Percentiles rank a stretch among this genome's conserved stretches.
Evolutionary conservation across 345 rosid genomes (phyloP).

Genomic region (Streptanthus diversifolius): DNA sequence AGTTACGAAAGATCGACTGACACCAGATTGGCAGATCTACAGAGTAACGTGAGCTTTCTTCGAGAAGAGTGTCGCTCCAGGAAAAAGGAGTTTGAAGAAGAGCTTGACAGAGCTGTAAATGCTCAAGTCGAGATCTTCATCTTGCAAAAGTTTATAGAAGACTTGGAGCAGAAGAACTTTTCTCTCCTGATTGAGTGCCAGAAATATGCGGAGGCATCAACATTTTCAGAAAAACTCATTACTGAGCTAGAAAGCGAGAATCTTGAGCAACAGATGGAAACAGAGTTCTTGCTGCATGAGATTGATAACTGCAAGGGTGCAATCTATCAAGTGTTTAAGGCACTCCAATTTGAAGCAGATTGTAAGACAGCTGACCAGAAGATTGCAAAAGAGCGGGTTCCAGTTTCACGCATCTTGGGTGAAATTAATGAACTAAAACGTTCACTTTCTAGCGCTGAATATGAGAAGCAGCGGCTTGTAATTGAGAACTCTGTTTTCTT

Average conservation of each 20-base stretch:
- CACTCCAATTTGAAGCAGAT: constrained; percentile 57
- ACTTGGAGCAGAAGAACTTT: constrained; percentile 68
- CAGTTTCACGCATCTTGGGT: constrained; percentile 53
- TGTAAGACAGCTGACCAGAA: constrained; percentile 26
- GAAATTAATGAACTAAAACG: constrained; percentile 52
- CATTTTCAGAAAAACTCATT: constrained; percentile 63
- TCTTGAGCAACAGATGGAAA: constrained; percentile 70
- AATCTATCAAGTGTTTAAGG: constrained; percentile 57
- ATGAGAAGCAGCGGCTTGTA: constrained; percentile 58
- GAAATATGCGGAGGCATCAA: constrained; percentile 67
- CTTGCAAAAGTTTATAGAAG: constrained; percentile 69
- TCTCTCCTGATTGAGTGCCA: constrained; percentile 67
- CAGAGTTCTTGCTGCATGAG: constrained; percentile 63
- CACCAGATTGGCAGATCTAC: constrained; percentile 62
- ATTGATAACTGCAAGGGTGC: constrained; percentile 56
- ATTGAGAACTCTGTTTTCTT: constrained; percentile 74
- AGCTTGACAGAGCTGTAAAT: constrained; percentile 75
- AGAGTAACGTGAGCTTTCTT: constrained; percentile 58
- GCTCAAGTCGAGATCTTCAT: constrained; percentile 79
- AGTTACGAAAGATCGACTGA: constrained; percentile 59
- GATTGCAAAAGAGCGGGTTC: constrained; percentile 42
- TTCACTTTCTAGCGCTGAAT: constrained; percentile 45
- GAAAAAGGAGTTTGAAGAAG: constrained; percentile 86
- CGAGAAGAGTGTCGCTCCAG: constrained; percentile 67
- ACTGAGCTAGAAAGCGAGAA: constrained; percentile 74